Evolutionary conservation across 2,329 filamentous ascomycete species (phyloP).

Genomic region (Endocalyx cinctus): DNA sequence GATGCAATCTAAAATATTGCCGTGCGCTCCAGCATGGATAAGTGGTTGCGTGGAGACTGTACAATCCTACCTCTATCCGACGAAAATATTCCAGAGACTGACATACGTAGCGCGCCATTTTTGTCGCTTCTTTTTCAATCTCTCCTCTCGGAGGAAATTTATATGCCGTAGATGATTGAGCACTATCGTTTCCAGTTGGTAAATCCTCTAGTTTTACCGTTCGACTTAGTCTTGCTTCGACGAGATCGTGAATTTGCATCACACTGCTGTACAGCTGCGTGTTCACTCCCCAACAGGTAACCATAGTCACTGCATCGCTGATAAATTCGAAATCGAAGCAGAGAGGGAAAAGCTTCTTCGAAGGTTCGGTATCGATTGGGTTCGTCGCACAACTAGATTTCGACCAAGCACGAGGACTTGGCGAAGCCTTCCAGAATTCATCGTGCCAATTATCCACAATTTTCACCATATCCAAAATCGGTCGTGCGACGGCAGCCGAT

Average conservation of each 20-base stretch:
- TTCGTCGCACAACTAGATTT: conserved; percentile 11
- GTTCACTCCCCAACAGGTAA: conserved; percentile 13
- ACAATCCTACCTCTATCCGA: conserved; percentile 15
- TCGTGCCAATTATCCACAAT: conserved; percentile 11
- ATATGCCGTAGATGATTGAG: conserved; percentile 1
- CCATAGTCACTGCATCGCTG: conserved; percentile 7
- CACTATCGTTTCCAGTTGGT: conserved; percentile 2
- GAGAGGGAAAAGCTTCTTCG: conserved; percentile 10
- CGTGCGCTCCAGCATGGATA: conserved; percentile 16
- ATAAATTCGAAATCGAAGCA: conserved; percentile 15
- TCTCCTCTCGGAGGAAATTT: no score
- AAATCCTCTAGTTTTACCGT: conserved; percentile 8
- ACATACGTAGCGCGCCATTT: conserved; percentile 13
- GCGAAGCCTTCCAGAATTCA: conserved; percentile 9
- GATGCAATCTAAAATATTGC: conserved; percentile 15
- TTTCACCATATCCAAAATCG: conserved; percentile 8
- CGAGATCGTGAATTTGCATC: conserved; percentile 14
- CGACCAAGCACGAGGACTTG: conserved; percentile 10
- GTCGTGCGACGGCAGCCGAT: conserved; percentile 7
- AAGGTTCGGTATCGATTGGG: conserved; percentile 8
- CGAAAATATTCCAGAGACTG: conserved; percentile 16
- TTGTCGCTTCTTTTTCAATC: conserved; percentile 10
- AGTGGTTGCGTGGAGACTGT: conserved; percentile 12
- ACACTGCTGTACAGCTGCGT: conserved; percentile 14
- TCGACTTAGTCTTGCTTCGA: conserved; percentile 8